phyloP scores from a whole-genome alignment of 257 asterid genomes.

The Nemophila menziesii region DNA sequence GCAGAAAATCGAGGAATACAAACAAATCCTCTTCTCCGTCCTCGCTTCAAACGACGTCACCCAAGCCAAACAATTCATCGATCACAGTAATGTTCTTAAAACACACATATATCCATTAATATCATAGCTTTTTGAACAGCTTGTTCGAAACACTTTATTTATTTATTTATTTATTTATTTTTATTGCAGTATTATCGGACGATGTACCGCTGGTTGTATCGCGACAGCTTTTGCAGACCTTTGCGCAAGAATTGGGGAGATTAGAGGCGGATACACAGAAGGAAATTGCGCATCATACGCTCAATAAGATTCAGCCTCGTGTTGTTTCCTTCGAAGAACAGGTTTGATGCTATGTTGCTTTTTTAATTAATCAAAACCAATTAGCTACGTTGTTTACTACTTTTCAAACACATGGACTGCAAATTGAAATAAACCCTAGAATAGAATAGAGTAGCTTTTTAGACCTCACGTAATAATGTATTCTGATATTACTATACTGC shows the following conservation, averaged over 20 bases:
- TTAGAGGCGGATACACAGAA: slow-evolving; percentile 81
- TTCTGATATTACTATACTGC: too few relatives aligned
- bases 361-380: neutral
- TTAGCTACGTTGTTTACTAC: neutral
- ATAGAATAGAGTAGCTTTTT: neutral
- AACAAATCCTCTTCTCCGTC: slow-evolving; percentile 70
- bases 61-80: slow-evolving; percentile 66
- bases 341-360: slow-evolving; percentile 20
- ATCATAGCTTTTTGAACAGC: neutral
- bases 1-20: slow-evolving; percentile 91
- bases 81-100: slow-evolving; percentile 48
- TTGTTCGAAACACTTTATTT: neutral
- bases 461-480: neutral
- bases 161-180: neutral
- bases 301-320: slow-evolving; percentile 91
- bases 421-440: neutral
- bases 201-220: slow-evolving; percentile 93
- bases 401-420: neutral
- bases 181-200: slow-evolving; percentile 16
- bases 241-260: slow-evolving; percentile 83
- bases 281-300: slow-evolving; percentile 82
- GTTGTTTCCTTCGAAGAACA: slow-evolving; percentile 95
- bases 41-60: slow-evolving; percentile 62
- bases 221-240: slow-evolving; percentile 83
- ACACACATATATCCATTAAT: neutral